Evolutionary conservation across 192 early-diverging fungal genomes (phyloP), one percentile per base, ranked within the genome.

Genomic region (Obelidium mucronatum): DNA sequence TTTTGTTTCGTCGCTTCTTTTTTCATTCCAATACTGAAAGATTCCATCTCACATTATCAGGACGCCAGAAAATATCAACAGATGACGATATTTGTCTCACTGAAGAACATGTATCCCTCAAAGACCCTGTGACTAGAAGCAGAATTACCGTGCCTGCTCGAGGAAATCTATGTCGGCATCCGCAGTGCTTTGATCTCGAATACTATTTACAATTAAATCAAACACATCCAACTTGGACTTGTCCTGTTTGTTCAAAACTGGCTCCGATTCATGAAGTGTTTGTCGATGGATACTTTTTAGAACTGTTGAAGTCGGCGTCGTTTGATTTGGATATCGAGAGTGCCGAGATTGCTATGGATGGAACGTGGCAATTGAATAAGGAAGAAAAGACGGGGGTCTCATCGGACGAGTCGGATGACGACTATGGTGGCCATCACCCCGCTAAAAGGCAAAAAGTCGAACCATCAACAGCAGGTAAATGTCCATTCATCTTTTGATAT

Each of bases 141-240:
- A 13, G 74, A 53, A 76, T 76, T 17, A 39, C 19, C 6, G 40
- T 40, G 4, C 64, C 74, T 11, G 51, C 65, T 31, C 61, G 74
- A 53, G 36, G 63, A 28, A 31, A 35, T 1, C 51, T n/a, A 17
- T 76, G 74, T 39, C 62, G 53, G 28, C 74, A 76, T 67, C 53
- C 63, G 19, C 74, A 76, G 39, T 76, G 74, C 37, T 76, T 76
- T 58, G 74, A 76, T 55, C 65, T 76, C n/a, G 74, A 76, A 26
- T 66, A 40, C 52, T 76, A 76, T 31, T 52, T 76, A 2, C 19
- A 28, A 39, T 22, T 76, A 31, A 76, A 76, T 33, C 42, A 76
- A 64, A 76, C 62, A 22, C 61, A 66, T 53, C 74, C 74, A 42
- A 76, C 74, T 4, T 76, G 74, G 74, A 55, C 33, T 8, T 76